phyloP scores from a whole-genome alignment of 768 basidiomycete species.

The Termitomyces sp. region DNA sequence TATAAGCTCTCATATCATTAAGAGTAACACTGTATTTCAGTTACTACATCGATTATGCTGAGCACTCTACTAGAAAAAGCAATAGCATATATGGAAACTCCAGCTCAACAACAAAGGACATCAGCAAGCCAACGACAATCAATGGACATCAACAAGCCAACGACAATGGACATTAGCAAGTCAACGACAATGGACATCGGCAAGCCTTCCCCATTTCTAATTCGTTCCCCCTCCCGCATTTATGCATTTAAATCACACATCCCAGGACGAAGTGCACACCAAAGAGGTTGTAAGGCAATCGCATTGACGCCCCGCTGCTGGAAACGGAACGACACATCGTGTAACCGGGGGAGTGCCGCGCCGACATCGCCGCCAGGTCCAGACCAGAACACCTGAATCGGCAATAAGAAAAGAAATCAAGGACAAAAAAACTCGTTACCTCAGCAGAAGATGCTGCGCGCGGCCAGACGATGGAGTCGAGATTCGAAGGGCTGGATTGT shows the following conservation, averaged over 20 bases:
- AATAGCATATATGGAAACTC: neutral
- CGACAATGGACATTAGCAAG: neutral
- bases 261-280: slow-evolving; percentile 61
- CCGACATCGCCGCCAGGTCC: slow-evolving; percentile 42
- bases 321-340: slow-evolving; percentile 59
- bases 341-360: slow-evolving; percentile 59
- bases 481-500: slow-evolving; percentile 58
- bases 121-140: neutral
- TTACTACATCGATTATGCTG: neutral
- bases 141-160: neutral
- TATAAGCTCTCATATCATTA: neutral
- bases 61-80: neutral
- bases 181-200: neutral
- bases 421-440: slow-evolving; percentile 12
- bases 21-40: neutral
- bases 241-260: slow-evolving; percentile 14
- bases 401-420: neutral
- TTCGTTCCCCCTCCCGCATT: neutral
- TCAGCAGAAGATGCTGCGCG: slow-evolving; percentile 68
- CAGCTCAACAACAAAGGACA: neutral
- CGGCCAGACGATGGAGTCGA: slow-evolving; percentile 69
- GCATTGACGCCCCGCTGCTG: slow-evolving; percentile 55
- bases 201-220: neutral
- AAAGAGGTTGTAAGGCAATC: slow-evolving; percentile 61
- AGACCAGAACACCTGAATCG: slow-evolving; percentile 57